Evolutionary conservation across 2,329 filamentous ascomycete genomes (phyloP).

Genomic region (Xylaria arbuscula): DNA sequence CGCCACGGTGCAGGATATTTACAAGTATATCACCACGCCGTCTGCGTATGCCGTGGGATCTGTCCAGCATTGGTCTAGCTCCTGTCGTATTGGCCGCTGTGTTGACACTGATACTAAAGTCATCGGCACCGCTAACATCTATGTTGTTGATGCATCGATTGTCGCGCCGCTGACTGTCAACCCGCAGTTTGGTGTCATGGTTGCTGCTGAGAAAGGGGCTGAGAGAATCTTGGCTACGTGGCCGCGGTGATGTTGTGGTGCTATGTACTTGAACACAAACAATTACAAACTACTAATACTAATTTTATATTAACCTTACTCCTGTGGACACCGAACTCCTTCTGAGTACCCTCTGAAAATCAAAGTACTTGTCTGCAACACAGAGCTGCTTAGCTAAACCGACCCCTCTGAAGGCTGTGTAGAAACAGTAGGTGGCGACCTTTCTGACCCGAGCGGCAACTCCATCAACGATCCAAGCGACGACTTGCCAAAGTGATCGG

Average conservation of each 20-base stretch:
- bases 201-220: slow-evolving; percentile 62
- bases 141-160: slow-evolving; percentile 64
- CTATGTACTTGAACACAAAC: not conserved
- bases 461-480: too few relatives aligned
- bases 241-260: not conserved
- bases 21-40: slow-evolving; percentile 60
- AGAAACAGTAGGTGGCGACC: too few relatives aligned
- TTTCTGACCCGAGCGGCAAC: too few relatives aligned
- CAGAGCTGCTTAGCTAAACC: too few relatives aligned
- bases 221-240: slow-evolving; percentile 57
- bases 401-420: too few relatives aligned
- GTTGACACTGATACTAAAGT: slow-evolving; percentile 61
- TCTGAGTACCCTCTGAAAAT: too few relatives aligned
- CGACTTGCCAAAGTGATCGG: too few relatives aligned
- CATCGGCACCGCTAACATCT: slow-evolving; percentile 61
- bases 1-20: slow-evolving; percentile 60
- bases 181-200: slow-evolving; percentile 66
- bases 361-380: too few relatives aligned
- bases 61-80: slow-evolving; percentile 66
- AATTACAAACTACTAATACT: not conserved
- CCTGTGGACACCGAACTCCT: too few relatives aligned
- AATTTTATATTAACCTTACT: too few relatives aligned
- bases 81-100: slow-evolving; percentile 62
- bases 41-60: slow-evolving; percentile 61
- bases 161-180: slow-evolving; percentile 63